Conservation (phyloP, 352 stramenopile genomes). For the Blastocystis sp. region DNA sequence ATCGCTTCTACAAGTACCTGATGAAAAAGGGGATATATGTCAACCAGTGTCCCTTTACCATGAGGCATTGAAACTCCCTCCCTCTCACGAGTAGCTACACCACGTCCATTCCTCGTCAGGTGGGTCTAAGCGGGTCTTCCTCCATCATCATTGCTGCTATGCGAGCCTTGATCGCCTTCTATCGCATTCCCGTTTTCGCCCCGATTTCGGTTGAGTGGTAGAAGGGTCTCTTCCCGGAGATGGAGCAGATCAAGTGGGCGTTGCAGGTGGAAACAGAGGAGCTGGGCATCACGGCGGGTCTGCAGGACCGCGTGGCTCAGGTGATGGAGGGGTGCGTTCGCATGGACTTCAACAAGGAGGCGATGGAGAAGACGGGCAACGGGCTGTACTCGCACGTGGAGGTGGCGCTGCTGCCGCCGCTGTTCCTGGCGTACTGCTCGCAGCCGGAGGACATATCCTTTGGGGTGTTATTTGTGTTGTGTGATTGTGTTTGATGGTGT, state of each 20-base stretch:
- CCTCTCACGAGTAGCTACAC: constrained; percentile 67
- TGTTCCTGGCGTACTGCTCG: constrained; percentile 72
- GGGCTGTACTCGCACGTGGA: constrained; percentile 71
- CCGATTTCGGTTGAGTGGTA: neutral
- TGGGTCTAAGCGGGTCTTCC: constrained; percentile 74
- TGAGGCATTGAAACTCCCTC: constrained; percentile 43
- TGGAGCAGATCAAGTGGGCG: constrained; percentile 72
- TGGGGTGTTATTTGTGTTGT: constrained; percentile 3
- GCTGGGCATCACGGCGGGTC: constrained; percentile 74
- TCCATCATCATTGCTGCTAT: constrained; percentile 74
- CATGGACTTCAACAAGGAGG: constrained; percentile 74
- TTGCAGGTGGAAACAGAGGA: constrained; percentile 74
- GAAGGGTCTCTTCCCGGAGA: constrained; percentile 63
- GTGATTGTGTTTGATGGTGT: neutral
- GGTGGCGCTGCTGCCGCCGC: constrained; percentile 37
- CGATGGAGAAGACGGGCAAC: constrained; percentile 70
- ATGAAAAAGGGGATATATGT: constrained; percentile 71
- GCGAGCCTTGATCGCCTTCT: constrained; percentile 72
- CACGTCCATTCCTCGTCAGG: constrained; percentile 74
- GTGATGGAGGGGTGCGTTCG: constrained; percentile 73
- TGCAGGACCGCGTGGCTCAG: constrained; percentile 75
- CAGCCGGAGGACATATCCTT: constrained; percentile 71
- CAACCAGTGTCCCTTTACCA: constrained; percentile 70
- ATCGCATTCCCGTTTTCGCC: constrained; percentile 69
- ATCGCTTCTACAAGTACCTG: constrained; percentile 72